Evolutionary conservation across 2,329 filamentous ascomycete genomes (phyloP).

Genomic region (Arthrobotrys megalospora): DNA sequence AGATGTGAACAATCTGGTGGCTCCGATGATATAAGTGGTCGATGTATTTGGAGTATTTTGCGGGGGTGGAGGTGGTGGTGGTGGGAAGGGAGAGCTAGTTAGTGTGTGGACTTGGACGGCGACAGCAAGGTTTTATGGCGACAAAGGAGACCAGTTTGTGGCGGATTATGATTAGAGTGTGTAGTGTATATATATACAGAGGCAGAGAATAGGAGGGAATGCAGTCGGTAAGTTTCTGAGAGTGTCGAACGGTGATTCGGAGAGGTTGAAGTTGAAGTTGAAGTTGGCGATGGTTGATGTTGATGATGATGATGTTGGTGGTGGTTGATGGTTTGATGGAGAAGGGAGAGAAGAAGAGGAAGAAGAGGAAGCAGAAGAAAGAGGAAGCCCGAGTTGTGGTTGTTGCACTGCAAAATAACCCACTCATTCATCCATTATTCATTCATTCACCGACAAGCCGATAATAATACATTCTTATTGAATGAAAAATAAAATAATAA

Average conservation of each 20-base stretch:
- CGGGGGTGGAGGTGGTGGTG: not conserved
- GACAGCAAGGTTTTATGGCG: conserved; percentile 8
- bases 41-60: not conserved
- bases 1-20: not conserved
- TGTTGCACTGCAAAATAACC: conserved; percentile 40
- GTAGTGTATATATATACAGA: not conserved
- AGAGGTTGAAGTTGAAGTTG: not conserved
- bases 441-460: too few species aligned
- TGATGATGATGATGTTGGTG: conserved; percentile 5
- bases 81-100: not conserved
- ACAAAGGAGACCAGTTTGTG: not conserved
- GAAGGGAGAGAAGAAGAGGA: conserved; percentile 19
- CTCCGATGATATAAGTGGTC: too few species aligned
- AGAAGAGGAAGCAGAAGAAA: conserved; percentile 13
- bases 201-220: not conserved
- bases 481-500: not conserved
- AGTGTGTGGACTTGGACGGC: not conserved
- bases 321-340: conserved; percentile 3
- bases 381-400: too few species aligned
- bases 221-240: not conserved
- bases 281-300: not conserved
- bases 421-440: conserved; percentile 5
- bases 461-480: too few species aligned
- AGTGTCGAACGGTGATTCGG: not conserved
- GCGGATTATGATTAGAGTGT: not conserved